Evolutionary conservation across 1,284 basidiomycete species (phyloP), one percentile per base, ranked within the genome.

Genomic region (Inonotus hispidus): DNA sequence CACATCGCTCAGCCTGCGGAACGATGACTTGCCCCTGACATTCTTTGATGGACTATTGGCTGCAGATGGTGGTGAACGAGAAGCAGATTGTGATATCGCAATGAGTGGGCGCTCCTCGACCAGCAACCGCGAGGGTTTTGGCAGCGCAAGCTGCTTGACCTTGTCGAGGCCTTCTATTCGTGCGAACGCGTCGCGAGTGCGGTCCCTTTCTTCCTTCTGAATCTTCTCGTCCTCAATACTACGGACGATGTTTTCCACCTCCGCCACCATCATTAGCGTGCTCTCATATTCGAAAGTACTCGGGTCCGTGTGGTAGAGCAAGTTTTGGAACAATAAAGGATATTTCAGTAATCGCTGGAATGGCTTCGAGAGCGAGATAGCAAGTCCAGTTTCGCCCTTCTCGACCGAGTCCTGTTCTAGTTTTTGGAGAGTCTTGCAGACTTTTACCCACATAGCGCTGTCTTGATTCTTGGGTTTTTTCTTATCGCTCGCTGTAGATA

Each of bases 221-320:
- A 94, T 91, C 81, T 98, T 98, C 75, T 98, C 94, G 70, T 98
- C 95, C 74, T 99, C 96, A 63, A 99, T 98, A 60, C 89, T 92
- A 53, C 95, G 83, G 46, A 99, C 95, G 66, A 98, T 95, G 13
- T 83, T 85, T 75, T 99, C 95, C 14, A 99, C 93, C 71, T 98
- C 95, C 25, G 95, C 93, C 0, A 98, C 95, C 93, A 98, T 96
- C 69, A 90, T 88, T 45, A 98, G 78, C 3, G 95, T 97, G 68
- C 89, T 92, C 71, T 99, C 96, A 70, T 98, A 99, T 75, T 99
- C 96, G 70, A 90, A 94, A 1, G 95, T 95, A 66, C 93, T 95
- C 0, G 96, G 94, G 69, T 98, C 96, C 8, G 96, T 97, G 73
- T 96, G 92, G 75, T 89, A 96, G 53, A 96, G 83, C n/a, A 98